These are phyloP conservation scores for Podila epigama DNA, from an alignment of 192 early-diverging fungal genomes.

Conservation along the genomic window DNA sequence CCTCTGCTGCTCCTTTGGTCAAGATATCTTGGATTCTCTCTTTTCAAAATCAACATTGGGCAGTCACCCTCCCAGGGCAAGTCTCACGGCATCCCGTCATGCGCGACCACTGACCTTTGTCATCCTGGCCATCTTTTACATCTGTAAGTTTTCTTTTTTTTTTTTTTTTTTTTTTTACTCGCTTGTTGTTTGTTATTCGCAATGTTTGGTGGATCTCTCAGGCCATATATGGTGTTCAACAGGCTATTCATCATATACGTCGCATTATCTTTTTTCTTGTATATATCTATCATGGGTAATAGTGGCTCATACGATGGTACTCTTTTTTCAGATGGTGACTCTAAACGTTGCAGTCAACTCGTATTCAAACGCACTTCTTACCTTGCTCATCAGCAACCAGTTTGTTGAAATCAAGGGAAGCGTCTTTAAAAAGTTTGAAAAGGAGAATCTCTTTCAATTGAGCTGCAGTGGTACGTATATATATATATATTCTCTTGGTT, in stretches of 20 bases:
- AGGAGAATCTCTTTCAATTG: constrained; percentile 96
- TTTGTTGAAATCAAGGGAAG: constrained; percentile 98
- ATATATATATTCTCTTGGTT: background rate
- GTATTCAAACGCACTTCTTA: constrained; percentile 92
- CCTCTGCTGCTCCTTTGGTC: constrained; percentile 91
- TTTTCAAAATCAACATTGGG: constrained; percentile 80
- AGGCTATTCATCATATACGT: no score
- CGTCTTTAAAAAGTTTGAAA: constrained; percentile 97
- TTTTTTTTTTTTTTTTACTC: background rate
- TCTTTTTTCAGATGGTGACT: constrained; percentile 96
- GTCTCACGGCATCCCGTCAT: constrained; percentile 47
- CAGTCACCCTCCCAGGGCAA: constrained; percentile 31
- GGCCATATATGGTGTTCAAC: no score
- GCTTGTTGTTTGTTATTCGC: background rate
- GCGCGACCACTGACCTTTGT: constrained; percentile 67
- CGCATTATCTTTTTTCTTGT: no score
- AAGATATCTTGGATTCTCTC: constrained; percentile 94
- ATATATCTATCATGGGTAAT: background rate
- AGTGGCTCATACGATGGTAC: constrained; percentile 87
- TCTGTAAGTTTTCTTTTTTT: constrained; percentile 57
- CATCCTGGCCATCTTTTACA: constrained; percentile 81
- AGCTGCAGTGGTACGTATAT: constrained; percentile 82
- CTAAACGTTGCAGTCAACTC: constrained; percentile 97
- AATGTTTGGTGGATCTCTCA: background rate
- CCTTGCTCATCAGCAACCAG: constrained; percentile 95